phyloP scores from a whole-genome alignment of 2,329 filamentous ascomycete species.

The Aspergillus pseudotamarii region DNA sequence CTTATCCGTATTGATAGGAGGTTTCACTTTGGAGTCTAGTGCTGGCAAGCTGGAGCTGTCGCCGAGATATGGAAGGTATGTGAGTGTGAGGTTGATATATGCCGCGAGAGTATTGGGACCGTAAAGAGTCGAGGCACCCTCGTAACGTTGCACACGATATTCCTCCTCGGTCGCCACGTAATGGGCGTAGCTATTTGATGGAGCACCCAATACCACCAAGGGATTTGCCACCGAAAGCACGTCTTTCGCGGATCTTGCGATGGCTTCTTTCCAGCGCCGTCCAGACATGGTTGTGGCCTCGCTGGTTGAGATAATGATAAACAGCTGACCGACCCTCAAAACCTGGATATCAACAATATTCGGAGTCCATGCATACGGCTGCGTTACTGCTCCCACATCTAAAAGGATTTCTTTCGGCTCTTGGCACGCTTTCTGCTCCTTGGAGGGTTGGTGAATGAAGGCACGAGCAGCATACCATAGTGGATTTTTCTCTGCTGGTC shows the following conservation, averaged over 20 bases:
- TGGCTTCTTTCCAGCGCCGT: constrained; percentile 77
- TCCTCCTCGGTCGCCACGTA: constrained; percentile 80
- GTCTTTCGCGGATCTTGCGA: constrained; percentile 59
- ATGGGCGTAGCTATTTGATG: constrained; percentile 88
- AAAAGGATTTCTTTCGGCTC: constrained; percentile 80
- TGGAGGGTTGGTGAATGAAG: constrained; percentile 69
- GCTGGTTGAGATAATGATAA: constrained; percentile 81
- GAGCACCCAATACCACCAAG: constrained; percentile 81
- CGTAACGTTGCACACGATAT: constrained; percentile 83
- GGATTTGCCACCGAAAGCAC: constrained; percentile 57
- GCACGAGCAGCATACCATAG: constrained; percentile 78
- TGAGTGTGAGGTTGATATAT: constrained; percentile 83
- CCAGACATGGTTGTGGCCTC: constrained; percentile 94
- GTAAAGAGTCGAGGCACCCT: constrained; percentile 90
- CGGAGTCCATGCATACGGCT: constrained; percentile 83
- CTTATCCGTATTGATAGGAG: constrained; percentile 76
- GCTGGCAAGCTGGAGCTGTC: constrained; percentile 45
- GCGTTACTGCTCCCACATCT: constrained; percentile 78
- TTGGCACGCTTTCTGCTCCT: constrained; percentile 75
- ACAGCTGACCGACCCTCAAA: constrained; percentile 78
- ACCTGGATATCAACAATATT: constrained; percentile 90
- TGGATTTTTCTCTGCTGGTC: constrained; percentile 70
- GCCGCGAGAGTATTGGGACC: constrained; percentile 81
- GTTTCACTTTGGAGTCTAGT: constrained; percentile 60
- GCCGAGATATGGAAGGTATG: constrained; percentile 68